Evolutionary conservation across 2,329 filamentous ascomycete genomes (phyloP).

Genomic region (Aureobasidium sp.): DNA sequence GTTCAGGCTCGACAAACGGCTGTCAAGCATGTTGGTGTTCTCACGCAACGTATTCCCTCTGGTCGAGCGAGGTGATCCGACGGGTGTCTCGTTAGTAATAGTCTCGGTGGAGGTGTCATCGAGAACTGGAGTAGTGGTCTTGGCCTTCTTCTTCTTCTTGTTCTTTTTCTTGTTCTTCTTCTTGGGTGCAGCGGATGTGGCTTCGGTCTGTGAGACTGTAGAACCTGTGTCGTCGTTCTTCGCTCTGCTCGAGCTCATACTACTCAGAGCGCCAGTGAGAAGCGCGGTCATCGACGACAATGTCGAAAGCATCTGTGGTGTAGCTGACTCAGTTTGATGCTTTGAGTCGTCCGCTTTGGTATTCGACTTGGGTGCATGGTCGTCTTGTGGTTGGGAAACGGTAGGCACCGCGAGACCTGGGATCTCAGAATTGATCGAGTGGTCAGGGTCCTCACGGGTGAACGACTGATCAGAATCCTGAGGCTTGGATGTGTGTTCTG

Average conservation of each 20-base stretch:
- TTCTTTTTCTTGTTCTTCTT: constrained; percentile 2
- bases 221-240: not conserved
- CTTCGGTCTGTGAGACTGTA: not conserved
- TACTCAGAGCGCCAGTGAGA: constrained; percentile 1
- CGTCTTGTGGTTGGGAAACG: not conserved
- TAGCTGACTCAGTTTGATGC: not conserved
- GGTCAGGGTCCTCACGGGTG: too few species aligned
- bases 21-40: not conserved
- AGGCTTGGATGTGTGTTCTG: too few species aligned
- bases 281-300: not conserved
- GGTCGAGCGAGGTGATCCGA: not conserved
- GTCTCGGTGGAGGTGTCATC: constrained; percentile 5
- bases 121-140: not conserved
- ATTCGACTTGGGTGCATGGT: not conserved
- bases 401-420: not conserved
- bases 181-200: not conserved
- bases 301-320: not conserved
- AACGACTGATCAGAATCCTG: too few species aligned
- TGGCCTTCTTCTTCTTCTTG: constrained; percentile 12
- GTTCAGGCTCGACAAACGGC: not conserved
- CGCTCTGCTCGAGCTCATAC: not conserved
- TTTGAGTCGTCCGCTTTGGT: not conserved
- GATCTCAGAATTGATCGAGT: not conserved
- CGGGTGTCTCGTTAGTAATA: not conserved
- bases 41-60: not conserved